A percentile compares a stretch with the other conserved stretches of the same genome.
phyloP scores from a whole-genome alignment of 163 green algal species.

The Chlorella variabilis region DNA sequence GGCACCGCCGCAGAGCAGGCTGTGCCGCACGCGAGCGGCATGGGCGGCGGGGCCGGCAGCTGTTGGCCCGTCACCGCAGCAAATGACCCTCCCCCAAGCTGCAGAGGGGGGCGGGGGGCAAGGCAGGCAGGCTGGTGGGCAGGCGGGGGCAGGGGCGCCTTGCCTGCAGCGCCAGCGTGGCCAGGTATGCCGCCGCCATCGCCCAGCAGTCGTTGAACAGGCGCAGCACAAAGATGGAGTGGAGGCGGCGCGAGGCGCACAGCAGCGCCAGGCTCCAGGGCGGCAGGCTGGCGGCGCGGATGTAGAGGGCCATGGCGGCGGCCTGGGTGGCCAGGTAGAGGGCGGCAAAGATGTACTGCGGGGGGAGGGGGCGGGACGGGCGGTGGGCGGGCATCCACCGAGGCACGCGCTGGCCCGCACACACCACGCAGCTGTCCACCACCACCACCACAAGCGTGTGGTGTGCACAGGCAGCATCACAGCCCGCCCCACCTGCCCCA shows the following conservation, averaged over 20 bases:
- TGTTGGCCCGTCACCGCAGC: background rate
- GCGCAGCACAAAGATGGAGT: constrained; percentile 89
- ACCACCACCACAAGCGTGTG: background rate
- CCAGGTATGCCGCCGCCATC: constrained; percentile 72
- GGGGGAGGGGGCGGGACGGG: background rate
- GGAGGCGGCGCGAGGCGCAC: constrained; percentile 82
- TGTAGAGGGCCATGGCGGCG: constrained; percentile 73
- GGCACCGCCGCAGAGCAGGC: no score
- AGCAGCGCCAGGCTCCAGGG: constrained; percentile 79
- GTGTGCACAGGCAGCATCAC: background rate
- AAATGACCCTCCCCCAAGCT: no score
- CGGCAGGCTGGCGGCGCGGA: constrained; percentile 61
- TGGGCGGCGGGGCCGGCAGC: background rate
- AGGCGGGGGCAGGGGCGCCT: background rate
- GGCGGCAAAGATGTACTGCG: constrained; percentile 62
- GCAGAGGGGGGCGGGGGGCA: no score
- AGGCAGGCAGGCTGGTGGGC: background rate
- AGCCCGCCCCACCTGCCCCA: constrained; percentile 59
- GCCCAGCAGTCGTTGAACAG: constrained; percentile 93
- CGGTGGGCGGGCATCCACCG: no score
- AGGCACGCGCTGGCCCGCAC: background rate
- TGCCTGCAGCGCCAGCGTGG: constrained; percentile 60
- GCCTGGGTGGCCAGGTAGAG: constrained; percentile 81
- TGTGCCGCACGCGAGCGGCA: background rate
- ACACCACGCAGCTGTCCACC: background rate